Percentiles rank a stretch among this genome's conserved stretches.
phyloP scores from a whole-genome alignment of 345 rosid species.

The Streptanthus diversifolius region DNA sequence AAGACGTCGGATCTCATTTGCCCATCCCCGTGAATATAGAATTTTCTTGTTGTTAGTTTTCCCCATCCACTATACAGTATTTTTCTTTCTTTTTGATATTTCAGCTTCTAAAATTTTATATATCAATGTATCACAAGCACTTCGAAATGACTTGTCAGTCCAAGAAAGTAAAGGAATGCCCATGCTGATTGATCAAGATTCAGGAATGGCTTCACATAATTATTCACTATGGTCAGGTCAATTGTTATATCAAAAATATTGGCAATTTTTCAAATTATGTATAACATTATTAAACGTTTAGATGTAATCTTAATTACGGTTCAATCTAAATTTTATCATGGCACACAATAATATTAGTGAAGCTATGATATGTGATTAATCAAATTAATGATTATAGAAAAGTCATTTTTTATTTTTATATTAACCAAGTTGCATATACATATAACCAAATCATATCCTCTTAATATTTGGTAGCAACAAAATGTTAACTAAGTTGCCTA shows the following conservation, averaged over 20 bases:
- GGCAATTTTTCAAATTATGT: neutral
- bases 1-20: neutral
- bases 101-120: neutral
- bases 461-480: neutral
- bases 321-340: neutral
- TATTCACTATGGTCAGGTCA: neutral
- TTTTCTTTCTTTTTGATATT: neutral
- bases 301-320: neutral
- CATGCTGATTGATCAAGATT: neutral
- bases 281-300: neutral
- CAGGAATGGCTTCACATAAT: constrained; percentile 9
- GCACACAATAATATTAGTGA: neutral
- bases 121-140: neutral
- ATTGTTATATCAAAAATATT: neutral
- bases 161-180: neutral
- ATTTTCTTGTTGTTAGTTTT: neutral
- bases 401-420: neutral
- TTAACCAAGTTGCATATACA: neutral
- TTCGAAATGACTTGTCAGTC: constrained; percentile 7
- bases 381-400: neutral
- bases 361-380: neutral
- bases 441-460: neutral
- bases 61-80: neutral
- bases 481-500: neutral
- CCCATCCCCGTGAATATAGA: neutral